phyloP scores from a whole-genome alignment of 2,329 filamentous ascomycete species.

The Gnomoniopsis smithogilvyi region DNA sequence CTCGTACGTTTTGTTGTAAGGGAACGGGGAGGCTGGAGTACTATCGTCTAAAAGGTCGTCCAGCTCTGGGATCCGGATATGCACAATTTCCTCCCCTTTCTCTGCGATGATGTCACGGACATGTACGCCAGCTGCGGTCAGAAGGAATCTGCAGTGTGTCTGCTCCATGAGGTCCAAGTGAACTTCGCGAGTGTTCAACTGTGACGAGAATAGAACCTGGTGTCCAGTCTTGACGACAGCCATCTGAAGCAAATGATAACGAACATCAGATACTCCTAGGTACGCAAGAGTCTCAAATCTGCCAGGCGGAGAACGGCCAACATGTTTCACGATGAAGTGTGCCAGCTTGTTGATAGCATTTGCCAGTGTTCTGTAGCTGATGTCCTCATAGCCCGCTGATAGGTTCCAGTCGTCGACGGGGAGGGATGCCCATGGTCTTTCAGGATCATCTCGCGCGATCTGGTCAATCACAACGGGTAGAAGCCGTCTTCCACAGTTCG shows the following conservation, averaged over 20 bases:
- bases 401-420: constrained; percentile 22
- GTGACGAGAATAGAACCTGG: constrained; percentile 21
- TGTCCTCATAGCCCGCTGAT: constrained; percentile 21
- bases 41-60: constrained; percentile 15
- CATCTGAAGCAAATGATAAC: constrained; percentile 23
- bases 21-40: constrained; percentile 16
- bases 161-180: constrained; percentile 19
- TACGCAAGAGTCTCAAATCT: constrained; percentile 20
- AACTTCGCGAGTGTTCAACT: constrained; percentile 19
- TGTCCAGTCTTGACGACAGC: constrained; percentile 20
- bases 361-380: constrained; percentile 18
- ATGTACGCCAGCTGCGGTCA: constrained; percentile 15
- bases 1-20: constrained; percentile 20
- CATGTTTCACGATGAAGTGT: constrained; percentile 17
- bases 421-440: constrained; percentile 20
- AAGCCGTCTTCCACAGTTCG: constrained; percentile 13
- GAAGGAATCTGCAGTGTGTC: constrained; percentile 17
- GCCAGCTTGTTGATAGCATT: constrained; percentile 22
- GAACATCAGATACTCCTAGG: constrained; percentile 19
- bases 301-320: constrained; percentile 16
- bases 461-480: constrained; percentile 20
- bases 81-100: background rate
- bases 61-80: constrained; percentile 15
- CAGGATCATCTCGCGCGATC: constrained; percentile 16
- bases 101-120: constrained; percentile 18